Evolutionary conservation across 768 basidiomycete species (phyloP).

Genomic region (Trametes meyenii): DNA sequence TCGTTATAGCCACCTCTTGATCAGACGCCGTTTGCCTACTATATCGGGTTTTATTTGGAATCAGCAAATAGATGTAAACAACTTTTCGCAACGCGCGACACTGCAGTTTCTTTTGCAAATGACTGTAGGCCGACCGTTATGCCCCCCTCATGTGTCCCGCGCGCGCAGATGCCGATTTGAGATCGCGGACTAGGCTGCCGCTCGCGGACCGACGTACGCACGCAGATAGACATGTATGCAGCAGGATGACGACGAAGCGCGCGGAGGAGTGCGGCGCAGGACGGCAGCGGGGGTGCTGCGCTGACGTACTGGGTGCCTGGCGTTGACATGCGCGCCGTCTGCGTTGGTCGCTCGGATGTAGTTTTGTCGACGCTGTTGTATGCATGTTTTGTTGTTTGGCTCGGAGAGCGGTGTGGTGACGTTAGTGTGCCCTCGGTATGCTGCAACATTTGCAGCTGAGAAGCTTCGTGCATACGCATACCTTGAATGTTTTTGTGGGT

Average conservation of each 20-base stretch:
- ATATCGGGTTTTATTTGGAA: too few species aligned
- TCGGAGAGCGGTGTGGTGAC: not conserved
- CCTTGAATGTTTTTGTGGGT: too few species aligned
- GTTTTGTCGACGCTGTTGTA: constrained; percentile 6
- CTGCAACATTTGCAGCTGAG: too few species aligned
- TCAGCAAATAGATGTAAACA: too few species aligned
- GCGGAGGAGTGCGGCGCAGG: not conserved
- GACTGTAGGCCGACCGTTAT: too few species aligned
- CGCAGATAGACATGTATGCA: not conserved
- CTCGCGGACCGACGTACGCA: not conserved
- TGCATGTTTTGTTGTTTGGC: constrained; percentile 11
- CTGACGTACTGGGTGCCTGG: constrained; percentile 11
- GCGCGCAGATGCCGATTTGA: constrained; percentile 3
- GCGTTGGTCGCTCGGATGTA: not conserved
- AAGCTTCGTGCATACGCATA: too few species aligned
- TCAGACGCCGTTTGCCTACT: too few species aligned
- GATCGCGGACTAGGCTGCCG: constrained; percentile 4
- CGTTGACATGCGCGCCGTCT: constrained; percentile 1
- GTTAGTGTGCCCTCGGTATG: not conserved
- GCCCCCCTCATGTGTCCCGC: not conserved
- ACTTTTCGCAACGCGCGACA: too few species aligned
- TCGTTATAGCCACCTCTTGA: too few species aligned
- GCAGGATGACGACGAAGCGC: not conserved
- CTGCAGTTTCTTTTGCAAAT: too few species aligned
- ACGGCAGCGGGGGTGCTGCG: constrained; percentile 7